Conservation (phyloP, 1,284 basidiomycete species). For the Ustilago esculenta region DNA sequence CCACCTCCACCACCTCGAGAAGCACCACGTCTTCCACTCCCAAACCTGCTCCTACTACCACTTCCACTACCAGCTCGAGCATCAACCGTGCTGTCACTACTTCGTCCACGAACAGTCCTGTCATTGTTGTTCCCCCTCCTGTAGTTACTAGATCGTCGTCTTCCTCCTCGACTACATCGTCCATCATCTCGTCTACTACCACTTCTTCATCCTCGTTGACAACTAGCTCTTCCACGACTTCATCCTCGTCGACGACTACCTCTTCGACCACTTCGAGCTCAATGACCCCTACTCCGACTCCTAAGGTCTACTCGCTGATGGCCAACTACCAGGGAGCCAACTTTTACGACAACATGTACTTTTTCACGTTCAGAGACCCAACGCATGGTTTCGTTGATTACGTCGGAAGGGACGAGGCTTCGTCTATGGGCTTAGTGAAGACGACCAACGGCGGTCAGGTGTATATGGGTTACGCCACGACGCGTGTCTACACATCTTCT, state of each 20-base stretch:
- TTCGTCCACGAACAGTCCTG: neutral
- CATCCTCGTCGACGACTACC: conserved; percentile 8
- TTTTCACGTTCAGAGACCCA: conserved; percentile 53
- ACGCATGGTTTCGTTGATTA: conserved; percentile 53
- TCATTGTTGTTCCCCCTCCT: conserved; percentile 2
- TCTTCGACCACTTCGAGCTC: conserved; percentile 19
- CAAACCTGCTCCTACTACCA: conserved; percentile 1
- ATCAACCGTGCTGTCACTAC: conserved; percentile 13
- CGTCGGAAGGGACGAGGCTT: conserved; percentile 25
- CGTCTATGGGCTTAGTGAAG: conserved; percentile 30
- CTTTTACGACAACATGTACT: conserved; percentile 57
- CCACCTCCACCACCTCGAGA: neutral
- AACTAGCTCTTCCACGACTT: neutral
- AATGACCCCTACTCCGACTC: conserved; percentile 19
- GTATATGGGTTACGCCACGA: conserved; percentile 52
- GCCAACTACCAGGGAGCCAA: conserved; percentile 41
- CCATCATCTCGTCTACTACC: neutral
- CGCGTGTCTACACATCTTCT: conserved; percentile 31
- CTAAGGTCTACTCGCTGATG: conserved; percentile 38
- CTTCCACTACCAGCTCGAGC: conserved; percentile 10
- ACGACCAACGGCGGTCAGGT: conserved; percentile 33
- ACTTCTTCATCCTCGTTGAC: neutral
- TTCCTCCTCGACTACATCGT: conserved; percentile 3
- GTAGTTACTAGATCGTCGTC: neutral
- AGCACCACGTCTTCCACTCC: neutral